A percentile compares a stretch with the other conserved stretches of the same genome.
These are phyloP conservation scores for Jaapia argillacea DNA, from an alignment of 768 basidiomycete species.

Conservation along the genomic window DNA sequence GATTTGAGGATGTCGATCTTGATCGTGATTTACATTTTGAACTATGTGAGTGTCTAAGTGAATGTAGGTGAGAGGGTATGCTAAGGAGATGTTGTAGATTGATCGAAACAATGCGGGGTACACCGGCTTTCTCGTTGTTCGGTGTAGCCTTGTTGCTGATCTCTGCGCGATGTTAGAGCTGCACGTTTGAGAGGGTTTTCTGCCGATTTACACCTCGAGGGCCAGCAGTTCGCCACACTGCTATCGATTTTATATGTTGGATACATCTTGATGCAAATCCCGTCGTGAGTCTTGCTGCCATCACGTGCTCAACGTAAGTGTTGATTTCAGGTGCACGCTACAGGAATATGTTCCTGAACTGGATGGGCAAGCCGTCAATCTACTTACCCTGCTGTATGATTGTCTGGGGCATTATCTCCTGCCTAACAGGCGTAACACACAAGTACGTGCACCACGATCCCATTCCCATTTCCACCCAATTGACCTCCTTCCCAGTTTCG, in stretches of 20 bases:
- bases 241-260: slow-evolving; percentile 62
- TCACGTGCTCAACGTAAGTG: not conserved
- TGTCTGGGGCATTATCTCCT: slow-evolving; percentile 51
- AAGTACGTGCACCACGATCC: not conserved
- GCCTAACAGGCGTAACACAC: slow-evolving; percentile 17
- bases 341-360: slow-evolving; percentile 65
- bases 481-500: slow-evolving; percentile 32
- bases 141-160: not conserved
- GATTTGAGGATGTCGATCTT: slow-evolving; percentile 33
- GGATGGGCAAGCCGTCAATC: slow-evolving; percentile 57
- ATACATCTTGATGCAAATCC: slow-evolving; percentile 74
- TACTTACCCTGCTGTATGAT: slow-evolving; percentile 62
- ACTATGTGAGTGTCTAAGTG: slow-evolving; percentile 25
- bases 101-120: slow-evolving; percentile 68
- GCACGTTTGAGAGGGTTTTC: slow-evolving; percentile 68
- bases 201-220: slow-evolving; percentile 50
- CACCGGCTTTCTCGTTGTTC: slow-evolving; percentile 9
- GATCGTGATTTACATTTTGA: slow-evolving; percentile 35
- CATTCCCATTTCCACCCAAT: slow-evolving; percentile 10
- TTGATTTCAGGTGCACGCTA: not conserved
- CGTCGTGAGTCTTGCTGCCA: slow-evolving; percentile 37
- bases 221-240: slow-evolving; percentile 54
- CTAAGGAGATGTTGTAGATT: slow-evolving; percentile 26
- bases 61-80: not conserved
- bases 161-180: slow-evolving; percentile 30